Evolutionary conservation across 768 basidiomycete genomes (phyloP).

Genomic region (Zangia roseola): DNA sequence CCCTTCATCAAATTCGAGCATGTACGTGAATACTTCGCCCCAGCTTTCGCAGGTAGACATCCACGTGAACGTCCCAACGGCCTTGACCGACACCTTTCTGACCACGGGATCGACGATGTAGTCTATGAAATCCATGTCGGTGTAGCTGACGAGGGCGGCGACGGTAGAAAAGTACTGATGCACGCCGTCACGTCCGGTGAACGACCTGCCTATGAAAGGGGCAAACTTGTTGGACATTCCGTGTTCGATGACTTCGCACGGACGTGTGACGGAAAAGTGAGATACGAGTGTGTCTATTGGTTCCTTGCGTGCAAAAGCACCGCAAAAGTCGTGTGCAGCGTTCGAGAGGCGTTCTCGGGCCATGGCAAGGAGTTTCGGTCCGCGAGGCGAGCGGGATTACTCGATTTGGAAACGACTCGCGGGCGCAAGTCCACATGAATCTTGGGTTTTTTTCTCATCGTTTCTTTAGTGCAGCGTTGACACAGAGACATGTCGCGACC

Average conservation of each 20-base stretch:
- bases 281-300: slow-evolving; percentile 43
- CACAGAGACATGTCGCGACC: not conserved
- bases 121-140: slow-evolving; percentile 52
- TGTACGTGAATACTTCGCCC: slow-evolving; percentile 61
- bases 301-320: slow-evolving; percentile 48
- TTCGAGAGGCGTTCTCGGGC: slow-evolving; percentile 36
- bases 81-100: slow-evolving; percentile 54
- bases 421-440: too few relatives aligned
- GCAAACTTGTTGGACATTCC: slow-evolving; percentile 49
- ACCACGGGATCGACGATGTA: slow-evolving; percentile 52
- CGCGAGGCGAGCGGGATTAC: too few relatives aligned
- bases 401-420: too few relatives aligned
- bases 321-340: slow-evolving; percentile 49
- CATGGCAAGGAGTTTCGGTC: too few relatives aligned
- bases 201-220: slow-evolving; percentile 58
- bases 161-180: slow-evolving; percentile 51
- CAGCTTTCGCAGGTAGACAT: slow-evolving; percentile 49
- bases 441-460: not conserved
- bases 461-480: not conserved
- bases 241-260: slow-evolving; percentile 50
- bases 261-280: slow-evolving; percentile 48
- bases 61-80: slow-evolving; percentile 58
- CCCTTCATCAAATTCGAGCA: slow-evolving; percentile 58
- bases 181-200: slow-evolving; percentile 44
- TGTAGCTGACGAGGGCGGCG: slow-evolving; percentile 44